A percentile compares a stretch with the other conserved stretches of the same genome.
These are phyloP conservation scores for Schwanniomyces yamadae DNA, from an alignment of 805 yeast genomes.

Conservation along the genomic window DNA sequence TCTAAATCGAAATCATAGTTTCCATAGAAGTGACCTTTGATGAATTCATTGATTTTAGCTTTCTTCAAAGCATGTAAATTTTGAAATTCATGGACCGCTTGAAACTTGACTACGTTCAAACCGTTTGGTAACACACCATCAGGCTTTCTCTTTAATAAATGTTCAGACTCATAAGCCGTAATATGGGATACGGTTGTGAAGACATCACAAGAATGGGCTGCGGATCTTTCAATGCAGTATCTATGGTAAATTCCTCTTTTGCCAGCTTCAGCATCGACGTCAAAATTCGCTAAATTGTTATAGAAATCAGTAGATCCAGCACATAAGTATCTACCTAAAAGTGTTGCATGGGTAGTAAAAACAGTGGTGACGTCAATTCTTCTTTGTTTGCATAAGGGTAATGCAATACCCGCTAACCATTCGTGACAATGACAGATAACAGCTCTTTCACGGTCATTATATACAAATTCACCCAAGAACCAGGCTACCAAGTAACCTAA, in stretches of 20 bases:
- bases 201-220: constrained; percentile 94
- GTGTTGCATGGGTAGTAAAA: constrained; percentile 96
- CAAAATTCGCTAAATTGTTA: constrained; percentile 83
- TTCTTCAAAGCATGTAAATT: constrained; percentile 90
- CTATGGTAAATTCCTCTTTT: constrained; percentile 96
- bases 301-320: constrained; percentile 97
- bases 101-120: constrained; percentile 90
- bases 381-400: constrained; percentile 89
- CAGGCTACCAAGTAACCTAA: constrained; percentile 94
- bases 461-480: constrained; percentile 94
- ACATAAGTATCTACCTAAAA: constrained; percentile 90
- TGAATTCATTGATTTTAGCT: constrained; percentile 89
- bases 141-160: constrained; percentile 89
- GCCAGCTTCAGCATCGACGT: constrained; percentile 97
- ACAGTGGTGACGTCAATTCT: constrained; percentile 91
- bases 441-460: constrained; percentile 79
- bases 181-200: constrained; percentile 97
- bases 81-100: constrained; percentile 97
- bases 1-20: constrained; percentile 92
- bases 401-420: constrained; percentile 96
- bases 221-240: constrained; percentile 94
- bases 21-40: constrained; percentile 97
- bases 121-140: constrained; percentile 98
- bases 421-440: constrained; percentile 95
- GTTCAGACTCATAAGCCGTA: constrained; percentile 95